Base-by-base conservation (phyloP, 139 green algal species). In the Chloropicon primus region DNA sequence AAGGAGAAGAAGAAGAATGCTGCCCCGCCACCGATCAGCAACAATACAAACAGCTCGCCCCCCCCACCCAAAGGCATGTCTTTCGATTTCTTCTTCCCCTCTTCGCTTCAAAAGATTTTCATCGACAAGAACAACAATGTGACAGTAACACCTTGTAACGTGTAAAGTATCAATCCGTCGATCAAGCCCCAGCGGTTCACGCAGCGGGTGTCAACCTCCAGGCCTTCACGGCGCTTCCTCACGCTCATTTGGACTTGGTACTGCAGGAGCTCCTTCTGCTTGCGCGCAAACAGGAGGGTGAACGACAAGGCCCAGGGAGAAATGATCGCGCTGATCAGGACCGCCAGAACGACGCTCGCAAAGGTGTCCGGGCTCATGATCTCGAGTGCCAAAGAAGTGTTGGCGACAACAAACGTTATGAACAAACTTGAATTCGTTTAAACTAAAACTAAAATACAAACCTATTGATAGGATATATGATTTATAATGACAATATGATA, bases 381-480 rank as follows among this genome's bases (percentile, higher is more conserved):
- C 41, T 17, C 41, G 10, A 62, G 41, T n/a, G 5, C 41, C 5
- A 62, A 17, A 5, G 41, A 62, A n/a, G 41, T 62, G 41, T 62
- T 62, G 10, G 77, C 77, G 2, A 81, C 72, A 29, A 81, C 76
- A 28, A 81, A 81, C 77, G 28, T 77, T 77, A 17, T 5, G 5
- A 17, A 62, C 5, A 17, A 62, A 62, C 10, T n/a, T 17, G 28
- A 62, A 74, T 27, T 22, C 25, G n/a, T n/a, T n/a, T n/a, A n/a
- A n/a, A n/a, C n/a, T n/a, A n/a, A n/a, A n/a, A n/a, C n/a, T n/a
- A n/a, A n/a, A n/a, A n/a, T n/a, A n/a, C n/a, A n/a, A n/a, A n/a
- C n/a, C n/a, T n/a, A n/a, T n/a, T n/a, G n/a, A n/a, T n/a, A n/a
- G n/a, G n/a, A n/a, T n/a, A n/a, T n/a, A n/a, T n/a, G n/a, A n/a